phyloP scores from a whole-genome alignment of 2,329 filamentous ascomycete species.

The Venturia asperata region DNA sequence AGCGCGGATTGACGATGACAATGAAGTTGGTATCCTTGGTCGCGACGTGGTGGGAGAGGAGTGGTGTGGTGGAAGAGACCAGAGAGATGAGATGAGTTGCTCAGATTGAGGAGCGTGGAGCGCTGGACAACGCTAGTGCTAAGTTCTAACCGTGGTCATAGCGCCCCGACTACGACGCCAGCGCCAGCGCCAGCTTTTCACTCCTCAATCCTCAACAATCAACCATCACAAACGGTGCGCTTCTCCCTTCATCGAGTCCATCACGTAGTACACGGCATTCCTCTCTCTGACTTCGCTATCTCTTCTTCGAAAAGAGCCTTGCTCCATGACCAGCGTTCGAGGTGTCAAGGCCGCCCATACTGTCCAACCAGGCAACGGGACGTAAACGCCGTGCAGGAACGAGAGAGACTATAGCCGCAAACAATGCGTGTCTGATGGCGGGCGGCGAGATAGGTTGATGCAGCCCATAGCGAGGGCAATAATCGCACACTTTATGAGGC shows the following conservation, averaged over 20 bases:
- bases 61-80: neutral
- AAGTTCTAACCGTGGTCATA: neutral
- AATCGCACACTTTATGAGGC: neutral
- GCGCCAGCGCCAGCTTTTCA: no score
- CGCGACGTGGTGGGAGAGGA: constrained; percentile 9
- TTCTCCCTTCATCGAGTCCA: neutral
- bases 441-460: neutral
- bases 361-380: neutral
- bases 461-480: neutral
- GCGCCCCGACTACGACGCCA: no score
- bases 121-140: neutral
- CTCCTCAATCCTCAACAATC: neutral
- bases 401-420: neutral
- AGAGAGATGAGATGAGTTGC: neutral
- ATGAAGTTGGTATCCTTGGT: neutral
- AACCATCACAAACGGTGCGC: neutral
- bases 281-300: neutral
- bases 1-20: neutral
- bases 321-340: neutral
- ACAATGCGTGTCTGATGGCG: neutral
- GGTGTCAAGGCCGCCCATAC: neutral
- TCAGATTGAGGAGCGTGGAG: neutral
- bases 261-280: neutral
- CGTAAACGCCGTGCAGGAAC: neutral
- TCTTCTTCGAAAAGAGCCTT: neutral